Conservation (phyloP, 2,329 filamentous ascomycete species). For the Colletotrichum camelliae region DNA sequence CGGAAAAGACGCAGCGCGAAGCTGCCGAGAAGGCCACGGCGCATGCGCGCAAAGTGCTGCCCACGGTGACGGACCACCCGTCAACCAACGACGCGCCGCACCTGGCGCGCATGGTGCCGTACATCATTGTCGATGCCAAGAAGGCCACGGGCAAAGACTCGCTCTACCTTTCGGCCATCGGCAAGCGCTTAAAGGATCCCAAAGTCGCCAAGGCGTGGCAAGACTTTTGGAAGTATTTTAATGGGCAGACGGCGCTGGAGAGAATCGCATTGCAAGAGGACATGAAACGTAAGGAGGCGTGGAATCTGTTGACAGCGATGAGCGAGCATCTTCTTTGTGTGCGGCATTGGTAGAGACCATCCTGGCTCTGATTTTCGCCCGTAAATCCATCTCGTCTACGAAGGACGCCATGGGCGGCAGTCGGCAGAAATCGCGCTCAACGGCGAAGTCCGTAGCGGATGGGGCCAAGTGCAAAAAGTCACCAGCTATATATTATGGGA, state of each 20-base stretch:
- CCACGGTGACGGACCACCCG: slow-evolving; percentile 57
- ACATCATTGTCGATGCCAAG: slow-evolving; percentile 79
- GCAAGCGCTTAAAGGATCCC: slow-evolving; percentile 56
- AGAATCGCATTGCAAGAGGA: slow-evolving; percentile 85
- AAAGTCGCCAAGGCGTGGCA: slow-evolving; percentile 73
- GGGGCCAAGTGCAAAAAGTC: not conserved
- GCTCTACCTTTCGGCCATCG: slow-evolving; percentile 70
- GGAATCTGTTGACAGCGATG: slow-evolving; percentile 68
- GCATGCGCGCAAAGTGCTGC: slow-evolving; percentile 56
- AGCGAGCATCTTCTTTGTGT: slow-evolving; percentile 71
- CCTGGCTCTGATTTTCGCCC: not conserved
- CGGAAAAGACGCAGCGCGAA: slow-evolving; percentile 58
- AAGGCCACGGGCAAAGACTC: slow-evolving; percentile 80
- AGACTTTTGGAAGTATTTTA: slow-evolving; percentile 82
- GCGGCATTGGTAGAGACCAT: slow-evolving; percentile 68
- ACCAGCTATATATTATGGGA: not conserved
- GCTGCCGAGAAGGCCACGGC: slow-evolving; percentile 59
- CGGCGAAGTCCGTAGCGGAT: not conserved
- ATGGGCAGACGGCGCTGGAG: slow-evolving; percentile 84
- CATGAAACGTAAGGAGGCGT: slow-evolving; percentile 83
- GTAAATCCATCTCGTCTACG: not conserved
- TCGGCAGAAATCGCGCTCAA: not conserved
- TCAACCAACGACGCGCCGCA: slow-evolving; percentile 63
- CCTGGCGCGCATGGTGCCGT: slow-evolving; percentile 62
- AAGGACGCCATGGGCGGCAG: not conserved